A percentile compares a stretch with the other conserved stretches of the same genome.
Conservation (phyloP, 2,329 filamentous ascomycete species). For the Alternaria brassicicola region DNA sequence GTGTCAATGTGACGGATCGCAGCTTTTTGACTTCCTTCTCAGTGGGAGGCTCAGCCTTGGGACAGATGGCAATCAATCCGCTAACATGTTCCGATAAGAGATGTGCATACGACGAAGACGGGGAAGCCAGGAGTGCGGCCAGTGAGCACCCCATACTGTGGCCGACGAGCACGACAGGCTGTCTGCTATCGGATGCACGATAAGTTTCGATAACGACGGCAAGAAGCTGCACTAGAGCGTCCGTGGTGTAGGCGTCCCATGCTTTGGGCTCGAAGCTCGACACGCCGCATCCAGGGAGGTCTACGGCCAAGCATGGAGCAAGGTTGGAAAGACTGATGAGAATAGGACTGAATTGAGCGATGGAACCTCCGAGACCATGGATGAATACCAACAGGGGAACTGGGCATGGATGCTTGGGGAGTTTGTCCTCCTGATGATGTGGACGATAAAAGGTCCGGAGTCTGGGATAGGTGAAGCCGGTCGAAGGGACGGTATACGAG, state of each 20-base stretch:
- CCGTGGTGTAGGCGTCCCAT: conserved; percentile 80
- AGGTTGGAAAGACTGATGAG: conserved; percentile 81
- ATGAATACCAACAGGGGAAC: conserved; percentile 88
- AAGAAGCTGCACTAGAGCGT: conserved; percentile 76
- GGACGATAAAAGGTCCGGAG: conserved; percentile 83
- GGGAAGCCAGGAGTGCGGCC: conserved; percentile 71
- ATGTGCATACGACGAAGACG: conserved; percentile 59
- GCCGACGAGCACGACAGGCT: conserved; percentile 79
- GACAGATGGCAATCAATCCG: conserved; percentile 82
- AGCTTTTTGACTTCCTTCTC: conserved; percentile 59
- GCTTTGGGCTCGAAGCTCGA: conserved; percentile 73
- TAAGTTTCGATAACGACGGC: conserved; percentile 75
- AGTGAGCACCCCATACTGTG: conserved; percentile 91
- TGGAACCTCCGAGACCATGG: conserved; percentile 90
- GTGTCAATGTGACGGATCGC: conserved; percentile 69
- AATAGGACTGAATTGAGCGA: conserved; percentile 84
- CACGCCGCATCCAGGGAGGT: conserved; percentile 86
- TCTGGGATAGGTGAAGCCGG: conserved; percentile 69
- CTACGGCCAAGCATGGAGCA: conserved; percentile 84
- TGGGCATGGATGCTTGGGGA: conserved; percentile 73
- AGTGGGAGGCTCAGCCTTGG: conserved; percentile 68
- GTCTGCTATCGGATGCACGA: conserved; percentile 66
- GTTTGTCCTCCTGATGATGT: conserved; percentile 81
- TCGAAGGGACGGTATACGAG: conserved; percentile 72
- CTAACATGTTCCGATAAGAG: conserved; percentile 68